Evolutionary conservation across 257 asterid species (phyloP).

Genomic region (Gentiana macrophylla): DNA sequence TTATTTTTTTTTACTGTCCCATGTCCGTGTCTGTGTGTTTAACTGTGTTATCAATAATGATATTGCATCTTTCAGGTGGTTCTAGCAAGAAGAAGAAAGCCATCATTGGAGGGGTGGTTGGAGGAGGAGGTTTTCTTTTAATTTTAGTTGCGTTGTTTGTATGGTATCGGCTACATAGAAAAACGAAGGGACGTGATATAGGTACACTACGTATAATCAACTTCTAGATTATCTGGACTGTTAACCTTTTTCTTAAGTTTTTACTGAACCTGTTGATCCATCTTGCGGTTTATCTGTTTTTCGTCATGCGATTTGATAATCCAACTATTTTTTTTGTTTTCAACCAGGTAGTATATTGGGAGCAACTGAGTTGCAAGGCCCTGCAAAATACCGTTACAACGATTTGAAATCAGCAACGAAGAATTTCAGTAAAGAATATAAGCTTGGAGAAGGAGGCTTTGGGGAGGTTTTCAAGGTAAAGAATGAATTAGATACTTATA

Average conservation of each 20-base stretch:
- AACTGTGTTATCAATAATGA: not conserved
- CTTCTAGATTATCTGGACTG: not conserved
- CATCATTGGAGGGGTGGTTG: constrained; percentile 72
- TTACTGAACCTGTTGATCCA: no score
- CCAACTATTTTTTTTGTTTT: not conserved
- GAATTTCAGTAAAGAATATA: constrained; percentile 52
- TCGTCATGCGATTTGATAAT: not conserved
- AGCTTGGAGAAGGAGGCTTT: constrained; percentile 78
- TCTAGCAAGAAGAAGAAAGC: constrained; percentile 50
- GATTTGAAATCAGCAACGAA: constrained; percentile 57
- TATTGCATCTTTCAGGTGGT: constrained; percentile 30
- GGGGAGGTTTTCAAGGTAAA: constrained; percentile 79
- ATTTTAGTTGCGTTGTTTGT: constrained; percentile 29
- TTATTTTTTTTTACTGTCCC: not conserved
- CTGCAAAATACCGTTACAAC: constrained; percentile 42
- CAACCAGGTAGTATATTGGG: constrained; percentile 50
- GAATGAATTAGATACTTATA: not conserved
- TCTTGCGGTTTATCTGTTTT: not conserved
- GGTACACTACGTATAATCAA: constrained; percentile 19
- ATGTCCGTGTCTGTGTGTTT: not conserved
- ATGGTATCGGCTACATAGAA: constrained; percentile 41
- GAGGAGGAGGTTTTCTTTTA: constrained; percentile 47
- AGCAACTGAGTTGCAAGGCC: constrained; percentile 74
- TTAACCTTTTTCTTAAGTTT: no score
- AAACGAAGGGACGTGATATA: constrained; percentile 26